Evolutionary conservation across 2,329 filamentous ascomycete species (phyloP), one percentile per base, ranked within the genome.

Genomic region (Arthrinium phaeospermum): DNA sequence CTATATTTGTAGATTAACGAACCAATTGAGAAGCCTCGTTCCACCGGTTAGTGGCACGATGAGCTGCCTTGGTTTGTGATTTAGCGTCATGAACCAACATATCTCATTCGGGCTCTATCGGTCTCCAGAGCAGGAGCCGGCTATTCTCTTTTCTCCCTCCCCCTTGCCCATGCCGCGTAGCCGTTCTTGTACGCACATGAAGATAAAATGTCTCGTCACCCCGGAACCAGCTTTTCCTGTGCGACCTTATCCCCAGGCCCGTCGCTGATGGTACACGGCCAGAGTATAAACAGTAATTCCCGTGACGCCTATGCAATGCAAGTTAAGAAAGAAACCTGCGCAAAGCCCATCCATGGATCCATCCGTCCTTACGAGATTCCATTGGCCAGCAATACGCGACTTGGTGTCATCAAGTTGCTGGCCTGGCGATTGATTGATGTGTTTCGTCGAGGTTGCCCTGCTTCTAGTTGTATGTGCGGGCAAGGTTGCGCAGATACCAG

Each of bases 401-500:
- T 41, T 41, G 57, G 57, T 64, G 57, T 19, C 34, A 64, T 64
- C 4, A 64, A n/a, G 57, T 64, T 47, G 67, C 68, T 53, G 68
- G 68, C 47, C 68, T 51, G 68, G 47, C 46, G 47, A 51, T 47
- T 68, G 47, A 57, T 53, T 37, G 37, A 51, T 19, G 13, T 70
- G 47, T 51, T 51, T 70, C 49, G 46, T 70, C 37, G 47, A 27
- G 41, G 47, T 44, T 30, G 46, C 47, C 46, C 19, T 45, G 22
- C 16, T 27, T 74, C 82, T 80, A 86, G 75, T 93, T 97, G 88
- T 99, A 99, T 73, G 95, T 97, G 83, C 96, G 92, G 74, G 95
- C 94, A 80, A 99, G 88, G 88, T 99, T 99, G 82, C 96, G 92
- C 82, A 99, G 90, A 85, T 99, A 99, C 96, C 96, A 99, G 85